These are phyloP conservation scores for Paecilomyces sp. DNA, from an alignment of 2,329 filamentous ascomycete genomes.

Conservation along the genomic window DNA sequence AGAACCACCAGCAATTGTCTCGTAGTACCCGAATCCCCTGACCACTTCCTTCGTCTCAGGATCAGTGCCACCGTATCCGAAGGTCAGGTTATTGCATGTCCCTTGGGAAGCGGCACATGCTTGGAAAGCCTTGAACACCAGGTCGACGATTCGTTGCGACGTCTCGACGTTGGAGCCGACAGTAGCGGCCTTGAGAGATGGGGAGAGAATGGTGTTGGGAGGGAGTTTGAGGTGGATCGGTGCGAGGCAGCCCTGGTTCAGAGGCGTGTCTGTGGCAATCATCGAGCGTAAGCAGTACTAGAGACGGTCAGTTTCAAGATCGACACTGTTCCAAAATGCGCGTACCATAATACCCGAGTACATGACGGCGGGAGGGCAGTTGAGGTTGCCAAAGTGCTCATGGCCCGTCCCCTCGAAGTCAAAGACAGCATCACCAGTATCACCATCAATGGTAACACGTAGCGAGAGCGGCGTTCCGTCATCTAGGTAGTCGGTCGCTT, in stretches of 20 bases:
- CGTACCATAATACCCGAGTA: slow-evolving; percentile 79
- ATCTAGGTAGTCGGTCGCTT: slow-evolving; percentile 78
- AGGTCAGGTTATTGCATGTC: slow-evolving; percentile 78
- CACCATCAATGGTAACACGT: slow-evolving; percentile 65
- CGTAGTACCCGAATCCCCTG: slow-evolving; percentile 81
- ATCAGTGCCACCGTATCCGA: slow-evolving; percentile 73
- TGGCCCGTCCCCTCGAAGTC: slow-evolving; percentile 72
- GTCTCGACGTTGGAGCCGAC: slow-evolving; percentile 80
- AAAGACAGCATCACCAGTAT: slow-evolving; percentile 71
- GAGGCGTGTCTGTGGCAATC: slow-evolving; percentile 72
- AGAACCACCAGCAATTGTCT: slow-evolving; percentile 75
- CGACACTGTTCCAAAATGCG: too few species aligned
- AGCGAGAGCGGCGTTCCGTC: slow-evolving; percentile 73
- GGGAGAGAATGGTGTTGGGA: slow-evolving; percentile 63
- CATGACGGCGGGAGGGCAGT: slow-evolving; percentile 74
- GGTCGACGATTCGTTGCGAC: slow-evolving; percentile 71
- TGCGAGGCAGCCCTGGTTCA: slow-evolving; percentile 78
- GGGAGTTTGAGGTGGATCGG: slow-evolving; percentile 70
- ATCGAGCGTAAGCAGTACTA: slow-evolving; percentile 78
- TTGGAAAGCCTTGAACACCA: slow-evolving; percentile 71
- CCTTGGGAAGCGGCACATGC: slow-evolving; percentile 75
- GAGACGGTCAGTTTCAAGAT: too few species aligned
- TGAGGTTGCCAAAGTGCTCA: slow-evolving; percentile 73
- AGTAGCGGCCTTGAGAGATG: slow-evolving; percentile 69
- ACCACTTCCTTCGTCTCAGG: slow-evolving; percentile 50